These are phyloP conservation scores for Hygrocybe punicea DNA, from an alignment of 768 basidiomycete species.

Conservation along the genomic window DNA sequence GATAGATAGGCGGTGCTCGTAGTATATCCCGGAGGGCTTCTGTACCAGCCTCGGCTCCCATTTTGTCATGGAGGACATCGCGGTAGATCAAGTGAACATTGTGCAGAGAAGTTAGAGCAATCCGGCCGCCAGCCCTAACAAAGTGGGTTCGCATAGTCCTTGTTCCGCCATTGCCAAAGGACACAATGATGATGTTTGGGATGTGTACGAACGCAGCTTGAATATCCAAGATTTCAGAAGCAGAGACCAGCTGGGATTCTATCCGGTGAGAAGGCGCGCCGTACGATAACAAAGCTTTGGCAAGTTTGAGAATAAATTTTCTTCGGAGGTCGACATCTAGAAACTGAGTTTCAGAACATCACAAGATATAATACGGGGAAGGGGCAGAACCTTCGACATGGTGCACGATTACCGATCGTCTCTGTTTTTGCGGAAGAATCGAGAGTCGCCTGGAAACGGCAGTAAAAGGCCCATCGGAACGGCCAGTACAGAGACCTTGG, in stretches of 20 bases:
- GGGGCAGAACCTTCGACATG: slow-evolving; percentile 45
- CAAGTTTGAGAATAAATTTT: slow-evolving; percentile 81
- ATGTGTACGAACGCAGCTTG: slow-evolving; percentile 83
- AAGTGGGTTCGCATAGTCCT: slow-evolving; percentile 78
- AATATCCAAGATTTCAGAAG: slow-evolving; percentile 73
- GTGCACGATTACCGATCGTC: slow-evolving; percentile 36
- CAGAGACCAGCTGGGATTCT: slow-evolving; percentile 81
- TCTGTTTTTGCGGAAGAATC: slow-evolving; percentile 7
- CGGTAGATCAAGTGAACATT: slow-evolving; percentile 82
- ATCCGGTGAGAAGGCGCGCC: slow-evolving; percentile 94
- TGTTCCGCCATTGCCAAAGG: slow-evolving; percentile 73
- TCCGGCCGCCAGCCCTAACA: slow-evolving; percentile 73
- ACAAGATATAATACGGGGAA: background rate
- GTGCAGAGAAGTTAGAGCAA: slow-evolving; percentile 80
- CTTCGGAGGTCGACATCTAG: slow-evolving; percentile 48
- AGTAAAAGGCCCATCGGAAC: background rate
- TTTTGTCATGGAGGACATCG: slow-evolving; percentile 79
- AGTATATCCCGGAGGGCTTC: slow-evolving; percentile 63
- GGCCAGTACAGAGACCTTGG: background rate
- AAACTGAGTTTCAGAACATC: background rate
- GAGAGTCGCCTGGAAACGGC: background rate
- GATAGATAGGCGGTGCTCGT: slow-evolving; percentile 63
- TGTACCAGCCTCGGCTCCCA: slow-evolving; percentile 69
- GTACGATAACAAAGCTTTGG: slow-evolving; percentile 84
- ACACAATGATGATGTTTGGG: slow-evolving; percentile 73